A percentile compares a stretch with the other conserved stretches of the same genome.
phyloP scores from a whole-genome alignment of 106 monocot species.

The Gastrodia elata region DNA sequence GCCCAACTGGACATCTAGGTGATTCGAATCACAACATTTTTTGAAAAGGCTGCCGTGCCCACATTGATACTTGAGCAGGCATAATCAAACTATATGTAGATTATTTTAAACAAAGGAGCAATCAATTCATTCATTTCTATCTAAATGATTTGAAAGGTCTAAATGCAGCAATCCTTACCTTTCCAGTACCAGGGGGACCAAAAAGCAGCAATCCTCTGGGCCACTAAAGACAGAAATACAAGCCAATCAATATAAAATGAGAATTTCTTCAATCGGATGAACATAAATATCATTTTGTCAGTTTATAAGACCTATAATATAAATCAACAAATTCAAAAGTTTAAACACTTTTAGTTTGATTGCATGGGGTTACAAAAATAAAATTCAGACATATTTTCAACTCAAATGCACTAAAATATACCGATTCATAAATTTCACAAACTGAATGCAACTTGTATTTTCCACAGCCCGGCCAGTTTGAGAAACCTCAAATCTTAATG shows the following conservation, averaged over 20 bases:
- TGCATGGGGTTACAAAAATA: background rate
- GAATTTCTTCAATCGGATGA: background rate
- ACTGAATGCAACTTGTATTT: no score
- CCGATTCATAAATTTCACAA: background rate
- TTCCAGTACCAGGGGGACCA: constrained; percentile 88
- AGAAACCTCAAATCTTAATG: no score
- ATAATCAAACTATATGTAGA: background rate
- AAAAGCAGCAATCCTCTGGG: constrained; percentile 82
- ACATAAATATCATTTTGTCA: background rate
- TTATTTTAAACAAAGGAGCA: background rate
- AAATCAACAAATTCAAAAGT: background rate
- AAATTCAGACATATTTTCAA: background rate
- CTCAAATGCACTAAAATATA: background rate
- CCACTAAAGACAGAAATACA: constrained; percentile 40
- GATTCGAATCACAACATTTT: background rate
- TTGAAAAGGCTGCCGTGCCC: background rate
- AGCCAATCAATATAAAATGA: background rate
- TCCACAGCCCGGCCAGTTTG: no score
- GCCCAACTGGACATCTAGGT: no score
- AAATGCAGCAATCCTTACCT: constrained; percentile 30
- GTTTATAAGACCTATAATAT: background rate
- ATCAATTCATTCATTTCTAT: background rate
- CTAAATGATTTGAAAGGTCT: background rate
- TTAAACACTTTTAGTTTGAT: background rate
- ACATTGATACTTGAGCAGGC: background rate